Evolutionary conservation across 305 asterid species (phyloP).

Genomic region (Fraxinus paxiana): DNA sequence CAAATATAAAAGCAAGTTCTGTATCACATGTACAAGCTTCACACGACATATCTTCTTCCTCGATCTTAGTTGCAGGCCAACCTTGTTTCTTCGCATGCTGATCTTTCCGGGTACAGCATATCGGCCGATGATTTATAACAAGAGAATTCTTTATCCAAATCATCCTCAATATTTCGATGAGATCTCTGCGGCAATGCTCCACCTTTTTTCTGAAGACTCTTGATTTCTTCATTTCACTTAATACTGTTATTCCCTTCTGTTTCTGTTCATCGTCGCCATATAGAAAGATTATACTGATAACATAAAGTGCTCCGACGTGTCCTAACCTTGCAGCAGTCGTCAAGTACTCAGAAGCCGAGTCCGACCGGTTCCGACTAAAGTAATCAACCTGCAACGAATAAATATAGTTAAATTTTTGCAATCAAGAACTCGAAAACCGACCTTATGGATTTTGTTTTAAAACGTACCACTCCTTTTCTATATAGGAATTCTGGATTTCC

Average conservation of each 20-base stretch:
- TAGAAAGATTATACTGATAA: conserved; percentile 10
- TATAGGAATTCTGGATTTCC: conserved; percentile 21
- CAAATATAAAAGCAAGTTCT: conserved; percentile 10
- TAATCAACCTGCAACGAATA: conserved; percentile 22
- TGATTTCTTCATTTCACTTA: conserved; percentile 11
- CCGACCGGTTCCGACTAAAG: conserved; percentile 1
- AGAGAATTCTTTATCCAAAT: conserved; percentile 18
- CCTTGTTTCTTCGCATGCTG: not conserved
- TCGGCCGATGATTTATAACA: not conserved
- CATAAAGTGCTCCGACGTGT: conserved; percentile 25
- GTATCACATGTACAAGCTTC: conserved; percentile 23
- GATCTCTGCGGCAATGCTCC: not conserved
- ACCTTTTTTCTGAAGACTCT: not conserved
- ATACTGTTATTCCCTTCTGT: conserved; percentile 9
- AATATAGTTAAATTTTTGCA: not conserved
- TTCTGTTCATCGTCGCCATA: not conserved
- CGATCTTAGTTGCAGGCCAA: not conserved
- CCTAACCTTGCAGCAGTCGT: conserved; percentile 25
- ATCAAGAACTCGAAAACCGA: not conserved
- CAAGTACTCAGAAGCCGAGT: conserved; percentile 15
- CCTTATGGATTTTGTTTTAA: not conserved
- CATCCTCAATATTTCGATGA: not conserved
- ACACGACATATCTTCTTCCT: conserved; percentile 15
- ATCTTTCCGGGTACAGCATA: not conserved
- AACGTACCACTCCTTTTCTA: conserved; percentile 16